Conservation (phyloP, 2,329 filamentous ascomycete species). For the Xylaria hypoxylon region DNA sequence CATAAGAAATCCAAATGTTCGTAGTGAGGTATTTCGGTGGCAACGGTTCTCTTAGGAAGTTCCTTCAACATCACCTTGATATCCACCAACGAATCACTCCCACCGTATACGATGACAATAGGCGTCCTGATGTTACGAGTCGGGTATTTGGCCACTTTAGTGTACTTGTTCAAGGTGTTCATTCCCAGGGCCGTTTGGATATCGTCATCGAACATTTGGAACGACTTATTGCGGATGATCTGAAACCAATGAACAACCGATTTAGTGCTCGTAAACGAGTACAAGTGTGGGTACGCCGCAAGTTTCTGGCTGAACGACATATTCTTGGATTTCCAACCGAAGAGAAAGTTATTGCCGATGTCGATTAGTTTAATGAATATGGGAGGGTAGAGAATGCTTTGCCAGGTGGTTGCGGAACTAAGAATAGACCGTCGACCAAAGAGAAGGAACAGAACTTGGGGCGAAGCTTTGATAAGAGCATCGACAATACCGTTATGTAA, state of each 20-base stretch:
- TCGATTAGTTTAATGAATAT: constrained; percentile 93
- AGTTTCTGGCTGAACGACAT: constrained; percentile 90
- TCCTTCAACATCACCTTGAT: constrained; percentile 93
- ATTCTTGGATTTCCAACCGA: constrained; percentile 88
- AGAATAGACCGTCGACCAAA: constrained; percentile 94
- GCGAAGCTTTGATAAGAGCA: constrained; percentile 91
- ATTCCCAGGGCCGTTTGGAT: constrained; percentile 80
- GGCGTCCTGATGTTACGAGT: constrained; percentile 98
- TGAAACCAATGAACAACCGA: constrained; percentile 99
- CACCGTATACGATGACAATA: constrained; percentile 92
- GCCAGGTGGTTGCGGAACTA: constrained; percentile 96
- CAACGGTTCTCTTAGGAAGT: constrained; percentile 84
- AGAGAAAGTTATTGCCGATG: constrained; percentile 81
- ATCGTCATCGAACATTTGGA: constrained; percentile 99
- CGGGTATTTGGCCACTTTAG: constrained; percentile 95
- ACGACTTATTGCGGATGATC: constrained; percentile 94
- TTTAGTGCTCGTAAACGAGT: constrained; percentile 97
- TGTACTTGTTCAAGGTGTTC: constrained; percentile 81
- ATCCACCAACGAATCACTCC: constrained; percentile 92
- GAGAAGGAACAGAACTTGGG: constrained; percentile 89
- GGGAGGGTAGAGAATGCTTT: constrained; percentile 92
- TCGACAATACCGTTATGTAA: constrained; percentile 91
- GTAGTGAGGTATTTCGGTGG: constrained; percentile 89
- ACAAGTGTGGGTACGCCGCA: constrained; percentile 93
- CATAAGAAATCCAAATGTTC: constrained; percentile 98